Evolutionary conservation across 257 asterid genomes (phyloP).

Genomic region (Galeopsis tetrahit): DNA sequence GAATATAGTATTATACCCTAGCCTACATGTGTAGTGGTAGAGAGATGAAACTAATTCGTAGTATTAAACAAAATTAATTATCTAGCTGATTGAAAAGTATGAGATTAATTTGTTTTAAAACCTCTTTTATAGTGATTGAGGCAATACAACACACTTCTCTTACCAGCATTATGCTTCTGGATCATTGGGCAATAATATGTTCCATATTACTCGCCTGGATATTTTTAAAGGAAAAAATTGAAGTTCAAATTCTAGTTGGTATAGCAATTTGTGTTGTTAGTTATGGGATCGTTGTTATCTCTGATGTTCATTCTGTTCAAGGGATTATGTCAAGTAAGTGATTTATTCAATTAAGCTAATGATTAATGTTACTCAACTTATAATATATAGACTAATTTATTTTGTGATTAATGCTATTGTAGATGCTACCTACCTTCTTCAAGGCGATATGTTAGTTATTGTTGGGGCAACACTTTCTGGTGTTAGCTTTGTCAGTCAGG

Average conservation of each 20-base stretch:
- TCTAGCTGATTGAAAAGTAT: neutral
- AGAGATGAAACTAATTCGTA: too few species aligned
- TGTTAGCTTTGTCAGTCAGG: slow-evolving; percentile 90
- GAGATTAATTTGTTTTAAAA: slow-evolving; percentile 3
- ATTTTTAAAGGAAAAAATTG: slow-evolving; percentile 77
- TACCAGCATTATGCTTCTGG: slow-evolving; percentile 93
- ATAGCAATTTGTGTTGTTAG: slow-evolving; percentile 75
- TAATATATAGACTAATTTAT: neutral
- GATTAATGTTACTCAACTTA: slow-evolving; percentile 19
- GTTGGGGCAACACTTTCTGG: slow-evolving; percentile 93
- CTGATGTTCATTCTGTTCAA: slow-evolving; percentile 81
- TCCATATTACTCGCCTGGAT: slow-evolving; percentile 82
- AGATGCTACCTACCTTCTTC: slow-evolving; percentile 79
- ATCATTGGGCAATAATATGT: slow-evolving; percentile 96
- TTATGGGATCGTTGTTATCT: slow-evolving; percentile 71
- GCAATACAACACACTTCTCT: slow-evolving; percentile 87
- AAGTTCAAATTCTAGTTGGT: slow-evolving; percentile 61
- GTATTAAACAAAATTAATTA: too few species aligned
- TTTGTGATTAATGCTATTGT: slow-evolving; percentile 31
- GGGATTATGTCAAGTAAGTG: slow-evolving; percentile 58
- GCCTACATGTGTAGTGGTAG: too few species aligned
- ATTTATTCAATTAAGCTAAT: slow-evolving; percentile 14
- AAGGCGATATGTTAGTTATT: slow-evolving; percentile 76
- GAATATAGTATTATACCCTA: too few species aligned
- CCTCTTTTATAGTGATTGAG: slow-evolving; percentile 69